Percentiles rank a stretch among this genome's conserved stretches.
Evolutionary conservation across 2,329 filamentous ascomycete genomes (phyloP).

Genomic region (Kalaharituber pfeilii): DNA sequence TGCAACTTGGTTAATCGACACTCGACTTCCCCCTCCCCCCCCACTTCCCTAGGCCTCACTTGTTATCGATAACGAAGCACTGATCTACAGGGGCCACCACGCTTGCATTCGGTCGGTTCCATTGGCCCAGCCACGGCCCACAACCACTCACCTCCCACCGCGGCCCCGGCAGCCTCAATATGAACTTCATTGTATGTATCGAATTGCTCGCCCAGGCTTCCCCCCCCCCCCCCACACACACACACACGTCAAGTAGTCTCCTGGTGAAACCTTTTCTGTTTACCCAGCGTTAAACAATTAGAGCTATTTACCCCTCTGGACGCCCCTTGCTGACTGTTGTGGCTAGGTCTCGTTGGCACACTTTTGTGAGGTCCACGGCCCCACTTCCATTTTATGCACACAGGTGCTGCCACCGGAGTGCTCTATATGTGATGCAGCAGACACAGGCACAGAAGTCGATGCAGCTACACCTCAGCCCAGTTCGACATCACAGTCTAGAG

Average conservation of each 20-base stretch:
- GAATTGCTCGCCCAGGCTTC: not conserved
- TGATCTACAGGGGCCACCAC: not conserved
- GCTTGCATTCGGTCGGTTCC: not conserved
- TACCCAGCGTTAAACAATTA: too few species aligned
- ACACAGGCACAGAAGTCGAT: not conserved
- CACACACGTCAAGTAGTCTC: too few species aligned
- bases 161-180: constrained; percentile 8
- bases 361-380: constrained; percentile 53
- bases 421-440: constrained; percentile 31
- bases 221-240: too few species aligned
- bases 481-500: too few species aligned
- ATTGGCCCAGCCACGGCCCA: not conserved
- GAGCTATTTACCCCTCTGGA: not conserved
- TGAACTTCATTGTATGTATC: constrained; percentile 20
- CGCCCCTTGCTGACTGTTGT: constrained; percentile 4
- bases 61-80: not conserved
- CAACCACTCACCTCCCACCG: not conserved
- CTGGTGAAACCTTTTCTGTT: not conserved
- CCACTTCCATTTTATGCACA: constrained; percentile 52
- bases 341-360: constrained; percentile 51
- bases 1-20: too few species aligned
- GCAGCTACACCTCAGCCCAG: not conserved
- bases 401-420: constrained; percentile 47
- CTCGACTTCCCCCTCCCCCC: too few species aligned
- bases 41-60: too few species aligned